Evolutionary conservation across 106 monocot genomes (phyloP).

Genomic region (Triglochin maritima): DNA sequence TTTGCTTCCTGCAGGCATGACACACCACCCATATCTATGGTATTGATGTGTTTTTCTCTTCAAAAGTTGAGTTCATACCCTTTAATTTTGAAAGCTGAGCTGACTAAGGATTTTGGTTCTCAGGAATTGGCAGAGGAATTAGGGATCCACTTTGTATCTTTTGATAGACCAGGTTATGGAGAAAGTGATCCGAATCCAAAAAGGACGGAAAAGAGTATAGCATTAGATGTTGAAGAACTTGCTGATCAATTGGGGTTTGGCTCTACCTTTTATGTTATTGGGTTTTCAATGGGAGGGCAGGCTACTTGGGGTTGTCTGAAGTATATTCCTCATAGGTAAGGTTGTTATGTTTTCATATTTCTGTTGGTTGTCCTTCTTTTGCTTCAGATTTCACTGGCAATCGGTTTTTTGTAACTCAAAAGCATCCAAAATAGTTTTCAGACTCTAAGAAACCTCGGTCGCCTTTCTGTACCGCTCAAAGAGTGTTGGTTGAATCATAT

Average conservation of each 20-base stretch:
- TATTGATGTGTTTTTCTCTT: slow-evolving; percentile 4
- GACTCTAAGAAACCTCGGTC: too few relatives aligned
- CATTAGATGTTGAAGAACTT: slow-evolving; percentile 73
- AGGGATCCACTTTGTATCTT: slow-evolving; percentile 49
- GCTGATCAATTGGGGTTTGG: slow-evolving; percentile 48
- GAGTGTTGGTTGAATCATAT: too few relatives aligned
- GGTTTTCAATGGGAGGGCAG: slow-evolving; percentile 77
- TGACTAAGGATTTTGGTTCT: neutral
- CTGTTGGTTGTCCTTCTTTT: neutral
- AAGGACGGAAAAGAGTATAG: slow-evolving; percentile 38
- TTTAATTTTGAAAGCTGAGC: neutral
- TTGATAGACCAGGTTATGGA: slow-evolving; percentile 41
- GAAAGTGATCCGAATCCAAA: slow-evolving; percentile 30
- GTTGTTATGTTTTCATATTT: neutral
- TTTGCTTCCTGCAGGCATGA: slow-evolving; percentile 54
- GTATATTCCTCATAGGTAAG: slow-evolving; percentile 68
- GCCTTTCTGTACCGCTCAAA: too few relatives aligned
- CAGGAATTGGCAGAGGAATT: slow-evolving; percentile 55
- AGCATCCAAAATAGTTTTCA: too few relatives aligned
- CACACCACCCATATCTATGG: slow-evolving; percentile 35
- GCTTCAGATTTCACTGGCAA: neutral
- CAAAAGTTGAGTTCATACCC: neutral
- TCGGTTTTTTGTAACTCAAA: neutral
- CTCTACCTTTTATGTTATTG: slow-evolving; percentile 55
- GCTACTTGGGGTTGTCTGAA: slow-evolving; percentile 64